Conservation (phyloP, 2,329 filamentous ascomycete genomes). For the Pleurostoma richardsiae region DNA sequence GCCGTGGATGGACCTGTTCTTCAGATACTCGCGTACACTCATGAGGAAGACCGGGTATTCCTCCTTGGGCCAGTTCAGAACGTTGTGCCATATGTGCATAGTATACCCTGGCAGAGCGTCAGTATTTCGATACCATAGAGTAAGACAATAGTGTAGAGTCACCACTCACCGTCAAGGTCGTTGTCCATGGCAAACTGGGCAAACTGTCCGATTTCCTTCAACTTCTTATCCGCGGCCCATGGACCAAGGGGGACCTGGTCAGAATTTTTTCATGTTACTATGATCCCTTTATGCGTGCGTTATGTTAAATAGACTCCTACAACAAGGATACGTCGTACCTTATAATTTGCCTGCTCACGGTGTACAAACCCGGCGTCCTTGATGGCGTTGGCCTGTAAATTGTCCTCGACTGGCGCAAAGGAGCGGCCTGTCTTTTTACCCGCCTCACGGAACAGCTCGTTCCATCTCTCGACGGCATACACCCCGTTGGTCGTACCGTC, state of each 20-base stretch:
- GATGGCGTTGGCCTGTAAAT: slow-evolving; percentile 45
- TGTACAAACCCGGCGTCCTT: slow-evolving; percentile 52
- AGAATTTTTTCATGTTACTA: not conserved
- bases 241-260: slow-evolving; percentile 14
- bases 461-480: slow-evolving; percentile 14
- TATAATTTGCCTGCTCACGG: slow-evolving; percentile 44
- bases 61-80: too few species aligned
- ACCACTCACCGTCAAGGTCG: slow-evolving; percentile 6
- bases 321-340: slow-evolving; percentile 26
- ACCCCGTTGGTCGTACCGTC: slow-evolving; percentile 13
- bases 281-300: not conserved
- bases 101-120: too few species aligned
- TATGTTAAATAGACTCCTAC: too few species aligned
- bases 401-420: slow-evolving; percentile 47
- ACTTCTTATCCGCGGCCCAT: slow-evolving; percentile 20
- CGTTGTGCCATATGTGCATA: too few species aligned
- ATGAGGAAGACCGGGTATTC: too few species aligned
- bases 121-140: too few species aligned
- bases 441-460: slow-evolving; percentile 28
- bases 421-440: slow-evolving; percentile 34
- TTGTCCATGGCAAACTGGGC: slow-evolving; percentile 4
- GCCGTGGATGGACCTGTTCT: too few species aligned
- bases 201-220: slow-evolving; percentile 17
- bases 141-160: too few species aligned
- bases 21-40: too few species aligned